A percentile compares a stretch with the other conserved stretches of the same genome.
Evolutionary conservation across 2,329 filamentous ascomycete genomes (phyloP).

Genomic region (Fusarium multiceps): DNA sequence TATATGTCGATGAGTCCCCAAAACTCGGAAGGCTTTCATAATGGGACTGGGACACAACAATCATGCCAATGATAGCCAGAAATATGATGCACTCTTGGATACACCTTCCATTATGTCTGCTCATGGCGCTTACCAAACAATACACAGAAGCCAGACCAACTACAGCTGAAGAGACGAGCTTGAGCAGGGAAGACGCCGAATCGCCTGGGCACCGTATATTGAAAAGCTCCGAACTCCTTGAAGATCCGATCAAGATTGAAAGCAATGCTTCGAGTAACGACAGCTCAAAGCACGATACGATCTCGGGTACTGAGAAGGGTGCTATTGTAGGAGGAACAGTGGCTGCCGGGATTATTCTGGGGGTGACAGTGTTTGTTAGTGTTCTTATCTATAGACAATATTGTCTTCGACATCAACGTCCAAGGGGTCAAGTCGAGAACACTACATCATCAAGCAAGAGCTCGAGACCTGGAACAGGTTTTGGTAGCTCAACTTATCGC

Average conservation of each 20-base stretch:
- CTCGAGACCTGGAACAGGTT: background rate
- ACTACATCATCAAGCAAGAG: background rate
- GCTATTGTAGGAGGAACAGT: constrained; percentile 39
- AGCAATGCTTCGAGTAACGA: background rate
- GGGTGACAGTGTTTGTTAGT: constrained; percentile 32
- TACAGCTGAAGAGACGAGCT: background rate
- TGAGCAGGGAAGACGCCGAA: constrained; percentile 11
- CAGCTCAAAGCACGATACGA: background rate
- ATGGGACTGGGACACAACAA: constrained; percentile 19
- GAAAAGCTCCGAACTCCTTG: background rate
- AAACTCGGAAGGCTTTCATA: background rate
- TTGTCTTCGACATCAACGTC: background rate
- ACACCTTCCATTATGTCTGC: constrained; percentile 9
- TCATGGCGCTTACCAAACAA: background rate
- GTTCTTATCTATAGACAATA: constrained; percentile 31
- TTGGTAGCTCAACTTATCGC: background rate
- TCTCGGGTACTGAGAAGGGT: constrained; percentile 10
- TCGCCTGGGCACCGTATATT: background rate
- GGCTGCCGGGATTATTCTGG: constrained; percentile 31
- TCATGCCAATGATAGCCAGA: constrained; percentile 4
- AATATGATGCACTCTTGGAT: constrained; percentile 5
- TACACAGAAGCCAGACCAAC: constrained; percentile 23
- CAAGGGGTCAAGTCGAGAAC: background rate
- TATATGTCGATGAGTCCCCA: constrained; percentile 5
- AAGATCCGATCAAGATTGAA: background rate